Evolutionary conservation across 352 stramenopile species (phyloP).

Genomic region (Phytophthora macrochlamydospora): DNA sequence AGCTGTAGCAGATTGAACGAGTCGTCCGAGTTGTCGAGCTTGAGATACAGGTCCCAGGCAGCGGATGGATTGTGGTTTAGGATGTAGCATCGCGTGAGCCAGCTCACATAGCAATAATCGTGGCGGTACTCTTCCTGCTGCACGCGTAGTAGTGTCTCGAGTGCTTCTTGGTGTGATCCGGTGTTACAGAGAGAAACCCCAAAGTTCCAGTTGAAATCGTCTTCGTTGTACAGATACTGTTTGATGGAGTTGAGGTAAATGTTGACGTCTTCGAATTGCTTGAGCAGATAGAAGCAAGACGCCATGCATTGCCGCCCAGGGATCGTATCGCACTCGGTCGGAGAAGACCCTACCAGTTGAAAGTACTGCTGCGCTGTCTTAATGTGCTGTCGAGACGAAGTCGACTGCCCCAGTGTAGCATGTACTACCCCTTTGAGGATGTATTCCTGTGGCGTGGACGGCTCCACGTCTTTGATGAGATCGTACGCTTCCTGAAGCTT

Average conservation of each 20-base stretch:
- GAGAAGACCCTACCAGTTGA: constrained; percentile 93
- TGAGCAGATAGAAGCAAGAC: constrained; percentile 96
- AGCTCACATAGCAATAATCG: constrained; percentile 94
- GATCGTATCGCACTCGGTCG: constrained; percentile 97
- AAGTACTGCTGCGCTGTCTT: constrained; percentile 95
- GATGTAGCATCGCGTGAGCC: constrained; percentile 93
- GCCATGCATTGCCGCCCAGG: constrained; percentile 97
- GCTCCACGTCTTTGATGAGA: constrained; percentile 95
- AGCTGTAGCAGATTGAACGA: constrained; percentile 96
- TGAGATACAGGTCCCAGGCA: constrained; percentile 97
- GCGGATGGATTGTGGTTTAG: constrained; percentile 94
- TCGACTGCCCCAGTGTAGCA: constrained; percentile 89
- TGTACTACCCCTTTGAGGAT: constrained; percentile 93
- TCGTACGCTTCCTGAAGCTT: constrained; percentile 95
- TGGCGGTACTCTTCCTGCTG: constrained; percentile 92
- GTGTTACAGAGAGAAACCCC: constrained; percentile 92
- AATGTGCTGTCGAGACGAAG: constrained; percentile 89
- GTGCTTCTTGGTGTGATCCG: constrained; percentile 92
- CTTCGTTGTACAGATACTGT: constrained; percentile 95
- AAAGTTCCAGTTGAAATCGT: constrained; percentile 99
- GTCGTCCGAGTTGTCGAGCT: constrained; percentile 95
- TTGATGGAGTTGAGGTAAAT: constrained; percentile 98
- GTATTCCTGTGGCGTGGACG: constrained; percentile 93
- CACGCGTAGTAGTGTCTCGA: constrained; percentile 93
- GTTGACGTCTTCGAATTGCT: constrained; percentile 97